These are phyloP conservation scores for Echeveria elegans DNA, from an alignment of 164 flowering plant genomes.

Conservation along the genomic window DNA sequence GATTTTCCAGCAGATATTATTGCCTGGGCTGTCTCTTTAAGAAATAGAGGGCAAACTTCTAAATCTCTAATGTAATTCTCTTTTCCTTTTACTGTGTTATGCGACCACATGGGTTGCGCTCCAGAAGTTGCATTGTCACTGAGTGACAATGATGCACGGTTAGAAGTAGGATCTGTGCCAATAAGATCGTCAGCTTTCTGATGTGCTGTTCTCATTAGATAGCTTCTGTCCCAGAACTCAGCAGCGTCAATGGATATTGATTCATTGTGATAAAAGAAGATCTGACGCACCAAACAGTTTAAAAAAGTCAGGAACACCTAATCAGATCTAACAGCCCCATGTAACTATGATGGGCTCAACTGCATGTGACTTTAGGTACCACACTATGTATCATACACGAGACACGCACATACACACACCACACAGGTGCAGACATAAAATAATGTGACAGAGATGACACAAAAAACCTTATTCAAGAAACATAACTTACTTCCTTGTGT, in stretches of 20 bases:
- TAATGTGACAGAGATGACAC: neutral
- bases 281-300: conserved; percentile 24
- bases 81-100: conserved; percentile 30
- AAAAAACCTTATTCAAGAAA: neutral
- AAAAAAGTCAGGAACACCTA: neutral
- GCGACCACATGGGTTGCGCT: conserved; percentile 22
- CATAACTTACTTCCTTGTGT: conserved; percentile 65
- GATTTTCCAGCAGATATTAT: conserved; percentile 96
- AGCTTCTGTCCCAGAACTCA: conserved; percentile 92
- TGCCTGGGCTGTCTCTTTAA: conserved; percentile 62
- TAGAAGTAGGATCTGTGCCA: conserved; percentile 11
- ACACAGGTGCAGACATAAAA: neutral
- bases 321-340: neutral
- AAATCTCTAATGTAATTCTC: conserved; percentile 22
- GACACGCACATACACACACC: too few relatives aligned
- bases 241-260: conserved; percentile 57
- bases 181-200: conserved; percentile 23
- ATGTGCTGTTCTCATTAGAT: conserved; percentile 36
- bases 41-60: conserved; percentile 62
- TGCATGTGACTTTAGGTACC: neutral
- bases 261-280: conserved; percentile 78
- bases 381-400: too few relatives aligned
- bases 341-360: neutral
- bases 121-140: conserved; percentile 25
- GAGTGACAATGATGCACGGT: conserved; percentile 13